These are phyloP conservation scores for Lanmaoa rubissima DNA, from an alignment of 768 basidiomycete species.

Conservation along the genomic window DNA sequence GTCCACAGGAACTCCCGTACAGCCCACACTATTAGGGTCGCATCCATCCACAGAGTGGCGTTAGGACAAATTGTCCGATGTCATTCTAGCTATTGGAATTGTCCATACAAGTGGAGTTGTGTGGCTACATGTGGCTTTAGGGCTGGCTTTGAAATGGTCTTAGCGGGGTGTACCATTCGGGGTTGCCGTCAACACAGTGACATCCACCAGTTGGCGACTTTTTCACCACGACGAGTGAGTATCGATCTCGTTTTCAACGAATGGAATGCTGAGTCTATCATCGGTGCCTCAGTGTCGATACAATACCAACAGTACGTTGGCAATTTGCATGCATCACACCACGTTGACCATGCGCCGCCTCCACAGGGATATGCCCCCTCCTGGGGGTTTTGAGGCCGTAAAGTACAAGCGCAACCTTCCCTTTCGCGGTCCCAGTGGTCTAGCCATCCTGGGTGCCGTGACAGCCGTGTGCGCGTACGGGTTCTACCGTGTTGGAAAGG, in stretches of 20 bases:
- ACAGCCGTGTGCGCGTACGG: slow-evolving; percentile 85
- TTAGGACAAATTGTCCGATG: not conserved
- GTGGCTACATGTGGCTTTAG: slow-evolving; percentile 24
- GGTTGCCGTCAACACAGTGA: slow-evolving; percentile 1
- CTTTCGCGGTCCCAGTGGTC: slow-evolving; percentile 80
- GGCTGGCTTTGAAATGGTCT: slow-evolving; percentile 21
- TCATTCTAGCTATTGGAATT: not conserved
- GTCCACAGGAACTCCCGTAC: slow-evolving; percentile 23
- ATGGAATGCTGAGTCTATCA: not conserved
- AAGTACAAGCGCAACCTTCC: slow-evolving; percentile 97
- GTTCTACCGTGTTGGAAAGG: slow-evolving; percentile 88
- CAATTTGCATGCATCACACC: slow-evolving; percentile 9
- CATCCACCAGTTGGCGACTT: slow-evolving; percentile 1
- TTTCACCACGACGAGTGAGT: slow-evolving; percentile 22
- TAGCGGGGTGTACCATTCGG: not conserved
- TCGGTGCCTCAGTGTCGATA: slow-evolving; percentile 22
- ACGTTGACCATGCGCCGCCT: slow-evolving; percentile 10
- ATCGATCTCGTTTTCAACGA: not conserved
- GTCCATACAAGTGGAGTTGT: slow-evolving; percentile 1
- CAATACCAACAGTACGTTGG: slow-evolving; percentile 29
- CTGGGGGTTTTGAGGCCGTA: slow-evolving; percentile 88
- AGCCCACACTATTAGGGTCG: not conserved
- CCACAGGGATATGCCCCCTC: slow-evolving; percentile 90
- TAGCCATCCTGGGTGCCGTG: slow-evolving; percentile 83
- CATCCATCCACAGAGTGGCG: slow-evolving; percentile 9